Percentiles rank a stretch among this genome's conserved stretches.
These are phyloP conservation scores for Aspergillus sp. DNA, from an alignment of 2,329 filamentous ascomycete species.

Conservation along the genomic window DNA sequence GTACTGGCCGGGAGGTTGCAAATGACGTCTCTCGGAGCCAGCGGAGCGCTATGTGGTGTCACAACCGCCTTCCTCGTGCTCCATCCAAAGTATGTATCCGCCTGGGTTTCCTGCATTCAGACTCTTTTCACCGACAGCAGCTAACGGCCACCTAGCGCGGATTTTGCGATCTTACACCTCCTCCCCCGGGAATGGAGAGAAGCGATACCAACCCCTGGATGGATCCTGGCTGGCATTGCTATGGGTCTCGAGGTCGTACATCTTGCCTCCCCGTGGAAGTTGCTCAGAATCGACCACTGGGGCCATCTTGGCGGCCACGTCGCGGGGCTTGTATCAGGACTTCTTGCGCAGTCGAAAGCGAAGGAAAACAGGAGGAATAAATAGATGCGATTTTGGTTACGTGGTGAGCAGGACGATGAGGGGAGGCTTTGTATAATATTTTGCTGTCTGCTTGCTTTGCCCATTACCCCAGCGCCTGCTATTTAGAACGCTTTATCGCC, in stretches of 20 bases:
- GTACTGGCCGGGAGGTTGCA: conserved; percentile 36
- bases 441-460: too few relatives aligned
- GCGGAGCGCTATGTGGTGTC: conserved; percentile 42
- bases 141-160: conserved; percentile 22
- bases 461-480: too few relatives aligned
- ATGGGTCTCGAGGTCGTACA: conserved; percentile 29
- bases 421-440: too few relatives aligned
- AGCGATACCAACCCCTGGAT: conserved; percentile 34
- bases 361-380: too few relatives aligned
- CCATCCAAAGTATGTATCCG: conserved; percentile 31
- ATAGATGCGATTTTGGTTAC: too few relatives aligned
- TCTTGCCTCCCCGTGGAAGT: conserved; percentile 20
- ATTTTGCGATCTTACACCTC: conserved; percentile 33
- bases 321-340: conserved; percentile 20
- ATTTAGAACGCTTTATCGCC: too few relatives aligned
- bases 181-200: conserved; percentile 31
- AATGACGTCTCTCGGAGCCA: conserved; percentile 43
- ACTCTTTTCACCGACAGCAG: not conserved
- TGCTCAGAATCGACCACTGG: conserved; percentile 30
- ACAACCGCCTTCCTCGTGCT: conserved; percentile 42
- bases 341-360: too few relatives aligned
- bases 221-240: conserved; percentile 26
- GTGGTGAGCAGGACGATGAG: too few relatives aligned
- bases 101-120: not conserved
- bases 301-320: conserved; percentile 36